phyloP scores from a whole-genome alignment of 805 yeast genomes.

The Yarrowia sp. region DNA sequence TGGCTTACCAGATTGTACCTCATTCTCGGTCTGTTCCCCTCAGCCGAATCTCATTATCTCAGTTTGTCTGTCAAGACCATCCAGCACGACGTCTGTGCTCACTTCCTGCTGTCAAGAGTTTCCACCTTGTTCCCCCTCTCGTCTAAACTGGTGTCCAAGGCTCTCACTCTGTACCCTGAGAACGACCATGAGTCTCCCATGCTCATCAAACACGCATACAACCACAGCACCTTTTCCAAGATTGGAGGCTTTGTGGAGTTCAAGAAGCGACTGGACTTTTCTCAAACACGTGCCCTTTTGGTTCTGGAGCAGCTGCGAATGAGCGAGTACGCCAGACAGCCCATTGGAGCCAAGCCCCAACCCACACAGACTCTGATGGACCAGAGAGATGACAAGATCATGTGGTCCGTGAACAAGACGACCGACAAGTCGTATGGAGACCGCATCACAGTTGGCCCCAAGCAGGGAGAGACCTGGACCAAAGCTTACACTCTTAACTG shows the following conservation, averaged over 20 bases:
- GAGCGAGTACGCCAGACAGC: conserved; percentile 10
- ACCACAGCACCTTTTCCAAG: conserved; percentile 60
- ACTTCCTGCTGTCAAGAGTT: conserved; percentile 49
- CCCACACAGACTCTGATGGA: conserved; percentile 36
- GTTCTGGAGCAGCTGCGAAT: conserved; percentile 11
- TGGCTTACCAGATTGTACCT: conserved; percentile 69
- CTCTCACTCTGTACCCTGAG: conserved; percentile 52
- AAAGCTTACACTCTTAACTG: conserved; percentile 39
- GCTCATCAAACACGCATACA: conserved; percentile 52
- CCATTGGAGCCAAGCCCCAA: background rate
- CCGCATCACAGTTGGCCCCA: conserved; percentile 34
- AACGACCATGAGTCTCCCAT: conserved; percentile 50
- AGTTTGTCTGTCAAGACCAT: conserved; percentile 63
- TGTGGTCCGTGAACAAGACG: conserved; percentile 51
- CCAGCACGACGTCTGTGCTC: conserved; percentile 65
- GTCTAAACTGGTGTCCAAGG: conserved; percentile 41
- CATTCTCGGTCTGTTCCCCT: conserved; percentile 51
- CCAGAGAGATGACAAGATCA: conserved; percentile 56
- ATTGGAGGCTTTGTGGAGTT: conserved; percentile 64
- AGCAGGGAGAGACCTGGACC: conserved; percentile 36
- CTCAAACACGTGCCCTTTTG: background rate
- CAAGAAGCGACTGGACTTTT: conserved; percentile 16
- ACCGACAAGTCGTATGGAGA: conserved; percentile 34
- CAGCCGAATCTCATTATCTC: conserved; percentile 52
- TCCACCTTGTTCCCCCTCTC: conserved; percentile 47